These are phyloP conservation scores for Colletotrichum spinosum DNA, from an alignment of 2,329 filamentous ascomycete species.

Conservation along the genomic window DNA sequence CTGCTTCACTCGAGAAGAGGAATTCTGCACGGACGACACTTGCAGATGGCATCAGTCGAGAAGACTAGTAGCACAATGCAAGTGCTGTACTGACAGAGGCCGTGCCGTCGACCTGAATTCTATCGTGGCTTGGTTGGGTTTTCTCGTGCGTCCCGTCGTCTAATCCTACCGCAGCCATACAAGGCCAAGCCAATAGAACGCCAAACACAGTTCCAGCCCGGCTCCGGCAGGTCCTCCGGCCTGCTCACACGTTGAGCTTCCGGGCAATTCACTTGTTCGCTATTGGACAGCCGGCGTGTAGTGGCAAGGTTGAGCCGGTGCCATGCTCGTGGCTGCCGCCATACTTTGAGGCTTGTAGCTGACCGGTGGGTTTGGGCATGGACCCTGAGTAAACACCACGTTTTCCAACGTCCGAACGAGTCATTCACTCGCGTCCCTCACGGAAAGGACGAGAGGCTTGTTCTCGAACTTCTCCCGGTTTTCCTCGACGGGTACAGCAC, in stretches of 20 bases:
- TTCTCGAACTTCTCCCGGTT: constrained; percentile 19
- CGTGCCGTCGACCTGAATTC: not conserved
- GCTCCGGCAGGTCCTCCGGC: too few species aligned
- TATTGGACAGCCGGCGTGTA: constrained; percentile 10
- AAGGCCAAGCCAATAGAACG: constrained; percentile 3
- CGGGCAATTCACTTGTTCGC: not conserved
- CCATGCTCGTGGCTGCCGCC: not conserved
- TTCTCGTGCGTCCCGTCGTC: not conserved
- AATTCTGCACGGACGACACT: too few species aligned
- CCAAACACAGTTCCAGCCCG: not conserved
- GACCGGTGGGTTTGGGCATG: constrained; percentile 7
- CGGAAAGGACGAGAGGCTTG: not conserved
- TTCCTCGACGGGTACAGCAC: constrained; percentile 16
- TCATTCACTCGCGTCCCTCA: constrained; percentile 12
- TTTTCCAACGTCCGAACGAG: constrained; percentile 18
- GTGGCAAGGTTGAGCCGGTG: not conserved
- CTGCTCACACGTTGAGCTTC: too few species aligned
- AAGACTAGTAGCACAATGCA: too few species aligned
- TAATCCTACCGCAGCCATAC: not conserved
- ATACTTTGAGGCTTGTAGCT: constrained; percentile 9
- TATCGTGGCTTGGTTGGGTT: not conserved
- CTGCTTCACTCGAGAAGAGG: too few species aligned
- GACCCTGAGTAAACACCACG: constrained; percentile 3
- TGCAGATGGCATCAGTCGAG: too few species aligned
- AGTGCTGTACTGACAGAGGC: not conserved